Conservation (phyloP, 2,329 filamentous ascomycete genomes). For the Epichloe amarillans region DNA sequence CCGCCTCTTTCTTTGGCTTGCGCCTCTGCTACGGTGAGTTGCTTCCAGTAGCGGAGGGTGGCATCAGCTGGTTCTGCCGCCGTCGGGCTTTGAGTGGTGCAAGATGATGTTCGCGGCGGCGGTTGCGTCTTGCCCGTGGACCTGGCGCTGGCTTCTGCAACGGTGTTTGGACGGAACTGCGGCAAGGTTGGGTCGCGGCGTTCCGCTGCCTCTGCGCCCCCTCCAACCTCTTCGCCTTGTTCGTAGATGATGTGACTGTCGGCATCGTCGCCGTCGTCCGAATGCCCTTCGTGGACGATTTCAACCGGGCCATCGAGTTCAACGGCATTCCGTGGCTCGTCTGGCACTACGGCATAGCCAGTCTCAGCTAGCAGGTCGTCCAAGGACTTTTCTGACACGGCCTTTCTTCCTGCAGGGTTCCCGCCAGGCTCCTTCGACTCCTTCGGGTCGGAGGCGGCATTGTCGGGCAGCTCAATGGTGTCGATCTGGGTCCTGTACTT, state of each 20-base stretch:
- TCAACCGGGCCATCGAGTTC: constrained; percentile 18
- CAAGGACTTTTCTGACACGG: constrained; percentile 14
- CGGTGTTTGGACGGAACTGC: constrained; percentile 50
- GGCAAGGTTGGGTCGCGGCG: constrained; percentile 51
- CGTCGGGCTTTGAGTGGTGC: background rate
- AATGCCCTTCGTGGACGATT: constrained; percentile 11
- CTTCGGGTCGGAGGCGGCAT: background rate
- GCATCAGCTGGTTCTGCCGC: constrained; percentile 10
- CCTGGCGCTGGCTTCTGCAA: constrained; percentile 10
- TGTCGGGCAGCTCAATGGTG: constrained; percentile 21
- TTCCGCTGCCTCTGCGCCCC: constrained; percentile 9
- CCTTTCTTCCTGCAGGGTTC: background rate
- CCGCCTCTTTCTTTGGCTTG: constrained; percentile 63
- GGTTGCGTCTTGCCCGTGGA: background rate
- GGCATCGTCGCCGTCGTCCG: background rate
- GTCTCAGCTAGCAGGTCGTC: constrained; percentile 27
- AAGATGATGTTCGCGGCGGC: background rate
- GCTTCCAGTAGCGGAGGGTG: constrained; percentile 35
- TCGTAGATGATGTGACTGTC: background rate
- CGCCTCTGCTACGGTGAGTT: constrained; percentile 50
- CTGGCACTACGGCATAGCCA: constrained; percentile 30
- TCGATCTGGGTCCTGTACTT: constrained; percentile 38
- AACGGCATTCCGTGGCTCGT: constrained; percentile 18
- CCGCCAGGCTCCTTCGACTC: background rate
- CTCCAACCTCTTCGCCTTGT: constrained; percentile 10